These are phyloP conservation scores for Serendipita indica DNA, from an alignment of 768 basidiomycete genomes.

Conservation along the genomic window DNA sequence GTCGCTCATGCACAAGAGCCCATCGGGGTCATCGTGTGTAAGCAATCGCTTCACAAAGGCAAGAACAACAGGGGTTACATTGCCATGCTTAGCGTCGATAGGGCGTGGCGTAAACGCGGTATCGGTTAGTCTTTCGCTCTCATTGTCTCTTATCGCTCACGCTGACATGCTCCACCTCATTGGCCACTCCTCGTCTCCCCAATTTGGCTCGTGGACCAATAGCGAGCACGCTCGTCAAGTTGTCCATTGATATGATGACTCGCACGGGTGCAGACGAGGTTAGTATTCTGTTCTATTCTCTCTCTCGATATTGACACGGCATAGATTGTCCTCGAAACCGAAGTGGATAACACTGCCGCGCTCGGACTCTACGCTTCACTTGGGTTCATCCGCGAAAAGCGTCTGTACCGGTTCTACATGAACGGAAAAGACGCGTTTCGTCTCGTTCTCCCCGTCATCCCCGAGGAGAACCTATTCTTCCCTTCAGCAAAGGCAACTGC, in stretches of 20 bases:
- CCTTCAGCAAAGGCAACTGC: too few relatives aligned
- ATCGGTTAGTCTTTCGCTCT: constrained; percentile 48
- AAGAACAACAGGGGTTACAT: constrained; percentile 82
- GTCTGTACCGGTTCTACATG: constrained; percentile 86
- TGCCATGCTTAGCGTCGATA: constrained; percentile 89
- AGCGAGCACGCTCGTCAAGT: constrained; percentile 76
- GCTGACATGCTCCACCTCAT: neutral
- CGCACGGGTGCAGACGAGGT: constrained; percentile 76
- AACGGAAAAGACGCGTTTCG: constrained; percentile 95
- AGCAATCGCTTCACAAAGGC: constrained; percentile 78
- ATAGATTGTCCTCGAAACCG: constrained; percentile 93
- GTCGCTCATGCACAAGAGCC: constrained; percentile 28
- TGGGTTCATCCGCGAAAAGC: constrained; percentile 92
- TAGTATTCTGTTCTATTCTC: constrained; percentile 18
- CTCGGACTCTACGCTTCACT: constrained; percentile 80
- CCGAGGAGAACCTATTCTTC: constrained; percentile 11
- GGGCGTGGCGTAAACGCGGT: constrained; percentile 73
- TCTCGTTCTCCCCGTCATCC: constrained; percentile 49
- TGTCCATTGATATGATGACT: constrained; percentile 77
- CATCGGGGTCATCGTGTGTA: constrained; percentile 91
- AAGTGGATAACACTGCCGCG: constrained; percentile 81
- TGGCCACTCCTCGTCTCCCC: constrained; percentile 29
- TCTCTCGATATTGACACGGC: neutral
- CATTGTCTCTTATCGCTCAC: neutral
- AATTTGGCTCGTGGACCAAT: constrained; percentile 22